Conservation (phyloP, 495 filamentous ascomycete species). For the Hyaloscypha bicolor region DNA sequence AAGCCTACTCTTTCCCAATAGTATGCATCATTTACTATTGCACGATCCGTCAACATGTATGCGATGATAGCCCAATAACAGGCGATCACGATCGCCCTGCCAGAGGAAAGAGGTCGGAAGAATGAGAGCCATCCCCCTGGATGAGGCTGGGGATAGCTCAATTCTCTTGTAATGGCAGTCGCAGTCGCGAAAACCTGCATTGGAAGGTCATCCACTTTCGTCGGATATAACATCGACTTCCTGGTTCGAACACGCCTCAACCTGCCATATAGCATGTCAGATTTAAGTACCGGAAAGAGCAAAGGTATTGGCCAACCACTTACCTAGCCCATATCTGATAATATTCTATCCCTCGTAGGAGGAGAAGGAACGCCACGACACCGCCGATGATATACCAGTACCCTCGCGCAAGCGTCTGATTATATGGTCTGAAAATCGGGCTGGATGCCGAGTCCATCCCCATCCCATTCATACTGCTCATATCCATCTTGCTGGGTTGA, state of each 20-base stretch:
- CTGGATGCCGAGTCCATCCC: constrained; percentile 32
- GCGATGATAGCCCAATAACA: constrained; percentile 60
- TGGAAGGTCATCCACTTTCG: constrained; percentile 61
- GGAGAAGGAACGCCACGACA: constrained; percentile 40
- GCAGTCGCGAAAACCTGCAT: constrained; percentile 63
- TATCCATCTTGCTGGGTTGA: constrained; percentile 31
- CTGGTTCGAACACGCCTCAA: constrained; percentile 16
- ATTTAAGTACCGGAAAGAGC: not conserved
- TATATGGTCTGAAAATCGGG: constrained; percentile 38
- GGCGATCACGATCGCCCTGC: constrained; percentile 53
- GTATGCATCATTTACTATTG: constrained; percentile 35
- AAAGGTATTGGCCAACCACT: not conserved
- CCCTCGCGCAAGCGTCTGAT: constrained; percentile 44
- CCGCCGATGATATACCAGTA: constrained; percentile 55
- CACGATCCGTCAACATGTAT: constrained; percentile 55
- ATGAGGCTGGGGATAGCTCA: constrained; percentile 62
- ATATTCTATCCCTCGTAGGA: constrained; percentile 37
- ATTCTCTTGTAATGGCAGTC: constrained; percentile 69
- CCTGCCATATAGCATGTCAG: not conserved
- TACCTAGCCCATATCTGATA: constrained; percentile 14
- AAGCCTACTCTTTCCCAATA: constrained; percentile 74
- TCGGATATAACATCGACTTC: constrained; percentile 50
- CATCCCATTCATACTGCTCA: constrained; percentile 30
- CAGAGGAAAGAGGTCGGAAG: constrained; percentile 58
- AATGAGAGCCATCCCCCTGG: constrained; percentile 45